Evolutionary conservation across 2,329 filamentous ascomycete species (phyloP), one percentile per base, ranked within the genome.

Genomic region (Ceratocystis colombiana): DNA sequence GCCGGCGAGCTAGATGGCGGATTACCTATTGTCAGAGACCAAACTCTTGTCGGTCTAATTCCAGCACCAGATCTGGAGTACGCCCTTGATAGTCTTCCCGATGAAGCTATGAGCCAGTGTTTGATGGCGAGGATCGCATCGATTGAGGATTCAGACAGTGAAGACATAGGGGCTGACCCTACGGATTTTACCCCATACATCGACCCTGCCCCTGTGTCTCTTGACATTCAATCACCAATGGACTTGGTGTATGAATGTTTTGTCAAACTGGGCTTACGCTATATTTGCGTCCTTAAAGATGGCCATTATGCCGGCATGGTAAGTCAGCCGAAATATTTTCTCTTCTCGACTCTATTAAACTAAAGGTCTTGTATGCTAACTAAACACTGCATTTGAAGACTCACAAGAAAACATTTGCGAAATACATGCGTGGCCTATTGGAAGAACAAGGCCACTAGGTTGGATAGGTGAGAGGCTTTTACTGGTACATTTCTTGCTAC

Each of bases 181-280:
- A 91, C 88, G 0, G 90, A 97, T 72, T 96, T 97, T 69, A 95
- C 91, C 0, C 85, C 83, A 1, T 96, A 88, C 71, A 96, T 99
- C 74, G 94, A 99, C 73, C 90, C 90, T 17, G 88, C 93, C 1
- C 94, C 94, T 0, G 83, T 99, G 15, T 84, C 92, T 12, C 79
- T 99, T 28, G 94, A 99, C 72, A 88, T 96, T 37, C 84, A 87
- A 70, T 94, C 88, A 0, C 90, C 94, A 0, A 92, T 97, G 84
- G 92, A 97, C 73, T 78, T 99, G 48, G 94, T 96, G 3, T 96
- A 96, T 72, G 94, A 99, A 74, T 93, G 91, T 72, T 99, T 97
- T 74, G 89, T 90, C 63, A 99, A 99, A 76, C 80, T 99, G 7
- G 94, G 94, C 1, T 76, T 99, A 70, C 82, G 94, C 69, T 97